Base-by-base conservation (phyloP, 2,329 filamentous ascomycete genomes). In the Fonsecaea multimorphosa region DNA sequence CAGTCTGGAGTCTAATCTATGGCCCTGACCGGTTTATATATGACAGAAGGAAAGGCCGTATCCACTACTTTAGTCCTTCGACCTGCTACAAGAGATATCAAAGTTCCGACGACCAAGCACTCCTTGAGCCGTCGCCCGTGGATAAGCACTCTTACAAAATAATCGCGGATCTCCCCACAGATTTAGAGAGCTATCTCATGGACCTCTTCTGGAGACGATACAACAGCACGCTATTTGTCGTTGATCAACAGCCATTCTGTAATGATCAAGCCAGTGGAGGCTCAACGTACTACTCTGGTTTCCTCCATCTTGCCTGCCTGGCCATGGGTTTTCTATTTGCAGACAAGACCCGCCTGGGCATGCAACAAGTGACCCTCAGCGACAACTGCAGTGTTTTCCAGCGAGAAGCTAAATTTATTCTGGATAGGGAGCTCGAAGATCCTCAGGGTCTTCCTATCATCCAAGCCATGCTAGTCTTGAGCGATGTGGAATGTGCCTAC, bases 11-110 rank as follows among this genome's bases (percentile, higher is more conserved):
- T 14, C 9, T 29, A 9, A 52, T 52, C 22, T 38, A 36, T 57
- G 54, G 54, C 7, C 29, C 54, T 36, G 54, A 57, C 32, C 54
- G 54, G 2, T 32, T 57, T 27, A 27, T 57, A 14, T 57, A 57
- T 32, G 54, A 57, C 54, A 36, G n/a, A 57, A 27, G n/a, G 16
- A 57, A 32, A n/a, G 54, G 54, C 3, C 54, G 54, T 24, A 38
- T 57, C 54, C 54, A 57, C 54, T 57, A 57, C n/a, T 57, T 57
- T 29, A 57, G 54, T 57, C 54, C 54, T 4, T 57, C 54, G 5
- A 57, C 54, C 29, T 57, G 54, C 34, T 57, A 31, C 54, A 57
- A 57, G 54, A 57, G 32, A 14, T 57, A 57, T 57, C 24, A 32
- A 14, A 57, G 27, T 8, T 40, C 38, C 8, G 8, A 40, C 9